A percentile compares a stretch with the other conserved stretches of the same genome.
Evolutionary conservation across 345 rosid species (phyloP).

Genomic region (Hibiscus mutabilis): DNA sequence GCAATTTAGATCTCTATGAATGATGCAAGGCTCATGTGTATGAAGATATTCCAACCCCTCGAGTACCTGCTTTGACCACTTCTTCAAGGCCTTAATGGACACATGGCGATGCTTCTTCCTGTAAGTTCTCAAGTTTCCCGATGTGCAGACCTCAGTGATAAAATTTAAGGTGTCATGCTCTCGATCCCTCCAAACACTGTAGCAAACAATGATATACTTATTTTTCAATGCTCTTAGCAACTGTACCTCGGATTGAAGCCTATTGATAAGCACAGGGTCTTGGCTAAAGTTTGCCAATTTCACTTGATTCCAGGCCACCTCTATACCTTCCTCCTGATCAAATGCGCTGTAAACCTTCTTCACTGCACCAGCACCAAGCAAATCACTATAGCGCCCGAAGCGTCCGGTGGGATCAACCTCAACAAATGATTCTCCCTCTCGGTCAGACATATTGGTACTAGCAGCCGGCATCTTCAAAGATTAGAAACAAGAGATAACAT

Average conservation of each 20-base stretch:
- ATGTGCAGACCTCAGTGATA: constrained; percentile 69
- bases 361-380: constrained; percentile 58
- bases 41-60: constrained; percentile 60
- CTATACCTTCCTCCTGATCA: constrained; percentile 69
- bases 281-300: constrained; percentile 39
- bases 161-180: constrained; percentile 45
- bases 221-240: constrained; percentile 52
- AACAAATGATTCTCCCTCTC: constrained; percentile 42
- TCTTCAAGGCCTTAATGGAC: constrained; percentile 61
- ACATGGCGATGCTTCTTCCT: constrained; percentile 65
- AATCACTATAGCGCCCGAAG: constrained; percentile 48
- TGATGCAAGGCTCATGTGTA: constrained; percentile 62
- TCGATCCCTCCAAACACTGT: constrained; percentile 48
- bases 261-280: constrained; percentile 40
- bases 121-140: constrained; percentile 56
- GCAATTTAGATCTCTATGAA: constrained; percentile 62
- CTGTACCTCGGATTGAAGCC: constrained; percentile 58
- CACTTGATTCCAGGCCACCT: constrained; percentile 78
- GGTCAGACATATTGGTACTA: constrained; percentile 24
- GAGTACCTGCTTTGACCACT: constrained; percentile 62
- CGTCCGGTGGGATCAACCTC: constrained; percentile 66
- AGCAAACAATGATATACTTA: constrained; percentile 53
- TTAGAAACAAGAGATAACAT: background rate
- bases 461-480: constrained; percentile 48
- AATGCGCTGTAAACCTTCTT: constrained; percentile 72